phyloP scores from a whole-genome alignment of 1,284 basidiomycete species.

The Moniliophthora roreri region DNA sequence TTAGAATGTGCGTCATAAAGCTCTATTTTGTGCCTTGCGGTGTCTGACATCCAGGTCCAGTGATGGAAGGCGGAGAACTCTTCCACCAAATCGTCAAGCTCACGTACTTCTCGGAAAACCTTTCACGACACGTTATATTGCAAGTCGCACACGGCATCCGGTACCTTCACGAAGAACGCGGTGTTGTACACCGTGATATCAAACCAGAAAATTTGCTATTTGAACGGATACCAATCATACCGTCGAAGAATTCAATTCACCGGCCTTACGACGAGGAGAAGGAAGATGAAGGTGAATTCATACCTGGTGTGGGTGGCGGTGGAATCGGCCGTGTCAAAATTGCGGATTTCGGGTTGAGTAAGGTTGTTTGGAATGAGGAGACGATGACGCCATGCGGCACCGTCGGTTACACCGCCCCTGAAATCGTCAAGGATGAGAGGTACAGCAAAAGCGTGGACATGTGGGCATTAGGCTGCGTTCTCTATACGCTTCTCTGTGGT shows the following conservation, averaged over 20 bases:
- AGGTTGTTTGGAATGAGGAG: constrained; percentile 98
- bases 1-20: constrained; percentile 72
- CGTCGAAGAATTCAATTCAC: constrained; percentile 74
- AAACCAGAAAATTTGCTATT: constrained; percentile 99
- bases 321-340: constrained; percentile 99
- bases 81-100: constrained; percentile 99
- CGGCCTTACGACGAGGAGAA: constrained; percentile 98
- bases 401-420: constrained; percentile 98
- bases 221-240: constrained; percentile 90
- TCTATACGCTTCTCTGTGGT: constrained; percentile 98
- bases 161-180: constrained; percentile 96
- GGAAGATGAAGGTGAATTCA: constrained; percentile 97
- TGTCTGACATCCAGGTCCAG: constrained; percentile 36
- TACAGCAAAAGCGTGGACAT: constrained; percentile 99
- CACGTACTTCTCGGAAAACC: constrained; percentile 97
- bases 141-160: constrained; percentile 96
- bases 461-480: constrained; percentile 99
- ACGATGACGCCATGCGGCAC: constrained; percentile 99
- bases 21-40: constrained; percentile 12
- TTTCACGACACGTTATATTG: constrained; percentile 93
- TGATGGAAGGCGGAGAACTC: constrained; percentile 96
- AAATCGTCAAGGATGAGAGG: constrained; percentile 99
- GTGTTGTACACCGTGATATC: constrained; percentile 98
- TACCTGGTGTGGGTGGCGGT: constrained; percentile 89
- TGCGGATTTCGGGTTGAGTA: constrained; percentile 97